phyloP scores from a whole-genome alignment of 78 protist genomes.

The Planoprotostelium fungivorum region DNA sequence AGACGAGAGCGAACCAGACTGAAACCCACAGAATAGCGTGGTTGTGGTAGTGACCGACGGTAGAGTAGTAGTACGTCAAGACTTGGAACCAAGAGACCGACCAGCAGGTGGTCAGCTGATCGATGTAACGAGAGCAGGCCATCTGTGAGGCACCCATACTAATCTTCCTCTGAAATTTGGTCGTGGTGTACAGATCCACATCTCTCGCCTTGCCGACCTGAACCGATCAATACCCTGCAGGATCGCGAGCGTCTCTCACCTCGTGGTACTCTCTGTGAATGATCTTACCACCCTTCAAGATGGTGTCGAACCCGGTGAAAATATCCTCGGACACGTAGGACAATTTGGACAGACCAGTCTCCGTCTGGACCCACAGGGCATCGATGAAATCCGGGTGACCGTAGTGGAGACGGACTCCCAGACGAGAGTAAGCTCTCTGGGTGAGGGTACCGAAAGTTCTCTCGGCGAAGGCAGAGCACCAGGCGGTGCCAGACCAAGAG shows the following conservation, averaged over 20 bases:
- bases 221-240: background rate
- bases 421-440: background rate
- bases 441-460: background rate
- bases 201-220: background rate
- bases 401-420: background rate
- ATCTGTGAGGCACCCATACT: background rate
- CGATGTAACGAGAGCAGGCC: background rate
- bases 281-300: background rate
- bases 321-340: background rate
- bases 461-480: background rate
- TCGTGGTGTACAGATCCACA: background rate
- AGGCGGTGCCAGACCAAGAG: background rate
- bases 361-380: background rate
- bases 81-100: background rate
- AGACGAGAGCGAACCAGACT: background rate
- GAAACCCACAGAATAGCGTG: background rate
- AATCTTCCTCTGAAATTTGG: background rate
- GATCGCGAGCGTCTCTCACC: background rate
- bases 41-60: background rate
- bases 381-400: background rate
- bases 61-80: background rate
- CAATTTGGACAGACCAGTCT: background rate
- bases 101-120: background rate
- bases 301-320: background rate
- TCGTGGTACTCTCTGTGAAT: background rate